Conservation (phyloP, 257 asterid species). For the Parsonsia alboflavescens region DNA sequence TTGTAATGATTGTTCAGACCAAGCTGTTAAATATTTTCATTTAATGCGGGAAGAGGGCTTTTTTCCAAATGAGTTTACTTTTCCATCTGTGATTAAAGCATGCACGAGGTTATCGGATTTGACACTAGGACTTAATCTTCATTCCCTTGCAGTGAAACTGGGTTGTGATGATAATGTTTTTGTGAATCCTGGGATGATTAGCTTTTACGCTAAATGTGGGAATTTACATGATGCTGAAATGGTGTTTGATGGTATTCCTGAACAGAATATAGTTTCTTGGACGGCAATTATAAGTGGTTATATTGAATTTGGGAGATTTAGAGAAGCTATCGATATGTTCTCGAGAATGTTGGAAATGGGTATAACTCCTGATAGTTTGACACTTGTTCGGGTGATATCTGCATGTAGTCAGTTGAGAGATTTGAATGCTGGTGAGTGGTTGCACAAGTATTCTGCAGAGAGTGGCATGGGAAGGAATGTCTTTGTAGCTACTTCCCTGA, state of each 20-base stretch:
- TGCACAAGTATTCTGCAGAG: constrained; percentile 25
- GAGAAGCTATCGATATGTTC: constrained; percentile 35
- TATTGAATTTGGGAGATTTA: constrained; percentile 26
- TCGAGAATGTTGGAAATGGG: constrained; percentile 28
- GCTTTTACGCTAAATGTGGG: constrained; percentile 27
- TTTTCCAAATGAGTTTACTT: constrained; percentile 33
- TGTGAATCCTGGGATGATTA: constrained; percentile 41
- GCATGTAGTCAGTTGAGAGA: constrained; percentile 37
- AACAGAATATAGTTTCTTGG: constrained; percentile 40
- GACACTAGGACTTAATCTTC: constrained; percentile 27
- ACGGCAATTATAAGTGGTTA: constrained; percentile 38
- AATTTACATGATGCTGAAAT: constrained; percentile 25
- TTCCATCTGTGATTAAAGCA: constrained; percentile 36
- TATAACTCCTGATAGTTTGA: constrained; percentile 38
- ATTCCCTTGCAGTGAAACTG: constrained; percentile 27
- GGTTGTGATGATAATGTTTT: constrained; percentile 35
- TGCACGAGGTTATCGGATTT: constrained; percentile 23
- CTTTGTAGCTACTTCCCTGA: constrained; percentile 35
- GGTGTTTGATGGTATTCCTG: constrained; percentile 37
- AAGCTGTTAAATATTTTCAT: constrained; percentile 20
- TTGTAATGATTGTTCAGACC: constrained; percentile 24
- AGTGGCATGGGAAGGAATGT: constrained; percentile 36
- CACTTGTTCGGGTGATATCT: constrained; percentile 30
- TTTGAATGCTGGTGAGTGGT: constrained; percentile 32
- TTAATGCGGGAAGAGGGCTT: constrained; percentile 26